These are phyloP conservation scores for Zizania latifolia DNA, from an alignment of 176 grass and related monocot genomes.

Conservation along the genomic window DNA sequence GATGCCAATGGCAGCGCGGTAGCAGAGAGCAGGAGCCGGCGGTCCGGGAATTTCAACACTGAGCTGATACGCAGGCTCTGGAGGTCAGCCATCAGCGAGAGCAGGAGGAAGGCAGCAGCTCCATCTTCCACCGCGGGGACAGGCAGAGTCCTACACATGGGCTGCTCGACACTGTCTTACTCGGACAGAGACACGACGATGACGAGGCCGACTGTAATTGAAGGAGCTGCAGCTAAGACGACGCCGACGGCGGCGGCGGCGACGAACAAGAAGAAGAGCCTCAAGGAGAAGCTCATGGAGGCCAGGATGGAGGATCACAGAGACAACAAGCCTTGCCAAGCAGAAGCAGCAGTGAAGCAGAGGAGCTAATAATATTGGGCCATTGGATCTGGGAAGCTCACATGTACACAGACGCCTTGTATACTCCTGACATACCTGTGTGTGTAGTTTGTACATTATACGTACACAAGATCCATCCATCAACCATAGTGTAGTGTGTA, in stretches of 20 bases:
- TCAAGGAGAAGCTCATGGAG: slow-evolving; percentile 51
- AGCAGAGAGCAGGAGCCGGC: not conserved
- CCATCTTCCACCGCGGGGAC: not conserved
- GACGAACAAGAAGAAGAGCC: slow-evolving; percentile 29
- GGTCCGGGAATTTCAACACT: slow-evolving; percentile 6
- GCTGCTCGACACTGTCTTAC: not conserved
- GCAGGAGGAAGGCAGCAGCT: slow-evolving; percentile 18
- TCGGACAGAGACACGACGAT: not conserved
- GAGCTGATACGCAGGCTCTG: slow-evolving; percentile 45
- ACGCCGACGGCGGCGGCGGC: no score
- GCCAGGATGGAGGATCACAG: slow-evolving; percentile 41
- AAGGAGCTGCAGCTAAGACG: no score
- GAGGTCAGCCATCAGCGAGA: slow-evolving; percentile 39
- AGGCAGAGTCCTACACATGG: not conserved
- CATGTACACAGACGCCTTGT: no score
- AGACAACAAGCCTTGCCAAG: not conserved
- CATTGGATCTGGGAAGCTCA: no score
- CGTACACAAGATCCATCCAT: no score
- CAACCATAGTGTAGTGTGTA: no score
- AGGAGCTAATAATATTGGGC: no score
- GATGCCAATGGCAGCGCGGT: not conserved
- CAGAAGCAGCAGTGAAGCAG: no score
- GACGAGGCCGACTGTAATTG: not conserved
- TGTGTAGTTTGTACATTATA: no score
- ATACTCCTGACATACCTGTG: no score